Evolutionary conservation across 371 early-diverging fungal species (phyloP).

Genomic region (Circinella minor): DNA sequence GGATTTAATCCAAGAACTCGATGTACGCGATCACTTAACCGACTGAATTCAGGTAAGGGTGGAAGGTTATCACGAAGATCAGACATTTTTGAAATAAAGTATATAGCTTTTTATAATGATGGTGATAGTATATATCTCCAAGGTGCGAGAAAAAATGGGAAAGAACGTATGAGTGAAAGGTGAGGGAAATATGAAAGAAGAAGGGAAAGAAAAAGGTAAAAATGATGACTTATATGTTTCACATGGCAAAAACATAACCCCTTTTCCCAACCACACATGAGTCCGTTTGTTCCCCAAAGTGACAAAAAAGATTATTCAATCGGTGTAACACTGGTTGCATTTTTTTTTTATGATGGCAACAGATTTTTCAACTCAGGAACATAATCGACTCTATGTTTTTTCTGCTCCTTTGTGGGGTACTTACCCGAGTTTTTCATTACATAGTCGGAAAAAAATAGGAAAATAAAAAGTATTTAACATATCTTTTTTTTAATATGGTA

Average conservation of each 20-base stretch:
- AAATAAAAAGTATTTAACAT: too few species aligned
- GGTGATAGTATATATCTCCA: not conserved
- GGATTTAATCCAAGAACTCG: conserved; percentile 79
- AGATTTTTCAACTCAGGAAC: too few species aligned
- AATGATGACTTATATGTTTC: conserved; percentile 3
- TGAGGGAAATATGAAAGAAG: not conserved
- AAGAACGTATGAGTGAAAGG: too few species aligned
- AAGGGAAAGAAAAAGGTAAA: not conserved
- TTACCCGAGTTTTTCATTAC: too few species aligned
- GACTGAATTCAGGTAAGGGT: conserved; percentile 40
- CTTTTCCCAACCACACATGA: not conserved
- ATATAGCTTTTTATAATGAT: not conserved
- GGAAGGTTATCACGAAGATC: conserved; percentile 6
- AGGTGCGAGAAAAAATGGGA: not conserved
- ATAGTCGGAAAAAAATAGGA: too few species aligned
- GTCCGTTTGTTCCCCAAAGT: not conserved
- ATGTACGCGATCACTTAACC: conserved; percentile 51
- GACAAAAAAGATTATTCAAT: not conserved
- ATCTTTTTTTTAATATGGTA: too few species aligned
- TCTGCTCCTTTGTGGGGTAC: too few species aligned
- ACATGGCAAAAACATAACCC: not conserved
- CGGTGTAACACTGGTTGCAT: not conserved
- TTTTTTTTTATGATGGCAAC: too few species aligned
- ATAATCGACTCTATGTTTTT: too few species aligned
- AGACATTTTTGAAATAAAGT: not conserved